Evolutionary conservation across 495 filamentous ascomycete species (phyloP).

Genomic region (Aspergillus avenaceus): DNA sequence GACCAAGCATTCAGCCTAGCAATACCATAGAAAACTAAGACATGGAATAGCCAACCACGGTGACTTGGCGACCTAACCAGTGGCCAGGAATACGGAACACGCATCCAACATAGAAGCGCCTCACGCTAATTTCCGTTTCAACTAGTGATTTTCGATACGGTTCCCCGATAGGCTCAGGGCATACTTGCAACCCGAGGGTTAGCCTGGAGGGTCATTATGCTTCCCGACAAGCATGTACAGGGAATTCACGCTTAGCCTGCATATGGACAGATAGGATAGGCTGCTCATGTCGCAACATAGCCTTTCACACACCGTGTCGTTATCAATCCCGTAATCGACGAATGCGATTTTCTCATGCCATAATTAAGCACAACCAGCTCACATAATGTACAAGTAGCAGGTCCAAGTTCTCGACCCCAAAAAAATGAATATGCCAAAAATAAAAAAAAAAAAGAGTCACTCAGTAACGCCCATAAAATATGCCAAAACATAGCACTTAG

Average conservation of each 20-base stretch:
- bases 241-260: background rate
- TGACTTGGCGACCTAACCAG: background rate
- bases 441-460: background rate
- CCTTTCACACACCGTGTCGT: background rate
- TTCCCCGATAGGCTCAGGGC: background rate
- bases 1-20: background rate
- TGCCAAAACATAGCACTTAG: background rate
- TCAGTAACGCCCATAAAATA: slow-evolving; percentile 1
- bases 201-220: no score
- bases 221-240: no score
- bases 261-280: background rate
- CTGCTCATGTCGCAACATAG: background rate
- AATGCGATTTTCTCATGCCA: background rate
- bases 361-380: background rate
- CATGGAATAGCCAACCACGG: no score
- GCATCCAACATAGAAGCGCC: no score
- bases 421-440: background rate
- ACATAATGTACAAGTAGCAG: background rate
- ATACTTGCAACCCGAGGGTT: background rate
- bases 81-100: no score
- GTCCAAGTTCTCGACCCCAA: background rate
- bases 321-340: background rate
- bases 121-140: background rate
- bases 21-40: background rate
- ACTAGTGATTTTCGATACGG: background rate